Conservation (phyloP, 768 basidiomycete species). For the Leccinum uliginosum region DNA sequence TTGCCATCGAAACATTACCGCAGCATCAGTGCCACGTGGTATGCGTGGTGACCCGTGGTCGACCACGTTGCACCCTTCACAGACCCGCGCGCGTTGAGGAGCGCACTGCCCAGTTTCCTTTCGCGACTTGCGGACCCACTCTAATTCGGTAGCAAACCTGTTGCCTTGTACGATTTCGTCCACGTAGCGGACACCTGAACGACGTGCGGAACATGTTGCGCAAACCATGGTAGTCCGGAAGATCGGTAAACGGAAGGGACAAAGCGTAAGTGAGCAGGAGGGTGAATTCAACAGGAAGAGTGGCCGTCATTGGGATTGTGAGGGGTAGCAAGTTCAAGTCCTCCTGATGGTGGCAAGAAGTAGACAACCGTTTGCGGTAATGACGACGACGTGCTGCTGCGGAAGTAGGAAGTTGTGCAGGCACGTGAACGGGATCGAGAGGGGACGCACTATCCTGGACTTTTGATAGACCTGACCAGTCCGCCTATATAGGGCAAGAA, state of each 20-base stretch:
- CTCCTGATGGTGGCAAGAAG: constrained; percentile 15
- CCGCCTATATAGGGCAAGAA: too few species aligned
- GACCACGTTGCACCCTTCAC: constrained; percentile 28
- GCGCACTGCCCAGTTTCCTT: constrained; percentile 14
- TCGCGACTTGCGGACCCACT: constrained; percentile 40
- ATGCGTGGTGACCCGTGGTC: too few species aligned
- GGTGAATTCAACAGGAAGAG: constrained; percentile 78
- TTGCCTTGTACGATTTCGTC: constrained; percentile 19
- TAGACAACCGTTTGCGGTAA: constrained; percentile 17
- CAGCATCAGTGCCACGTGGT: too few species aligned
- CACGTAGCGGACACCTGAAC: constrained; percentile 42
- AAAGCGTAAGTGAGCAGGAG: constrained; percentile 76
- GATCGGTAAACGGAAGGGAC: constrained; percentile 80
- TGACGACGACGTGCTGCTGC: constrained; percentile 6
- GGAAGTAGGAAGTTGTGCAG: constrained; percentile 5
- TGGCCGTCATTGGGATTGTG: constrained; percentile 56
- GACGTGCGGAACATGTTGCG: constrained; percentile 64
- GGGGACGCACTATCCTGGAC: background rate
- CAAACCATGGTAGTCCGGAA: constrained; percentile 84
- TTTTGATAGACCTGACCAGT: too few species aligned
- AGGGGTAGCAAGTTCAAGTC: constrained; percentile 6
- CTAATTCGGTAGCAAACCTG: constrained; percentile 35
- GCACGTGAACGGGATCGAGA: constrained; percentile 9
- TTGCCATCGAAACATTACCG: too few species aligned
- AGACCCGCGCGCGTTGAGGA: constrained; percentile 29